Base-by-base conservation (phyloP, 2,329 filamentous ascomycete genomes). In the Fusarium longipes region DNA sequence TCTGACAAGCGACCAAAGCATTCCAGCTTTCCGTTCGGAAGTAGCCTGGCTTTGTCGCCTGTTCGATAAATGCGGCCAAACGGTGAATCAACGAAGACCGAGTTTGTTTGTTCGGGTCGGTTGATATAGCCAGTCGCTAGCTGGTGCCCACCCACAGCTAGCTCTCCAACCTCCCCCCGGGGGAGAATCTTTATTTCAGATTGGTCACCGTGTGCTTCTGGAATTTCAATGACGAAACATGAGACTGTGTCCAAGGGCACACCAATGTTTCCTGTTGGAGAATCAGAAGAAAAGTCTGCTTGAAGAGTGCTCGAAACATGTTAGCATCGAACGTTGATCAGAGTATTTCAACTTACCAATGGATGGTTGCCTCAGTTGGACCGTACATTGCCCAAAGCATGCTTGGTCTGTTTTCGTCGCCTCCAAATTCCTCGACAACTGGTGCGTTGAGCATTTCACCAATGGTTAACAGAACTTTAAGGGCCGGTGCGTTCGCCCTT, bases 341-440 rank as follows among this genome's bases (percentile, higher is more conserved):
- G 36, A 7, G 9, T 20, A 6, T 30, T 22, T 8, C 14, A 12
- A 67, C 80, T 77, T 73, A 85, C 84, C 86, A 97, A 75, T 97
- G 94, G 57, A 97, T 97, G 0, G 93, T 89, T 9, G 93, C 93
- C 79, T 97, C 94, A 0, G 94, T 97, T 2, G 94, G 94, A 1
- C 94, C 94, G 74, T 97, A 97, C 93, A 97, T 97, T 32, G 90
- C 94, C 86, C 93, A 94, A 1, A 97, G 82, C 40, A 97, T 89
- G 68, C 91, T 89, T 3, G 81, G 75, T 9, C 78, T 79, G 1
- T 74, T 74, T 1, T 77, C 73, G 11, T 82, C 80, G 4, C 87
- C 87, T 8, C 93, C 93, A 81, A 96, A 97, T 74, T 96, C 93
- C 33, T 87, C 81, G 22, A 97, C 84, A 3, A 97, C 90, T 10